These are phyloP conservation scores for Trichothecium sympodiale DNA, from an alignment of 2,329 filamentous ascomycete species.

Conservation along the genomic window DNA sequence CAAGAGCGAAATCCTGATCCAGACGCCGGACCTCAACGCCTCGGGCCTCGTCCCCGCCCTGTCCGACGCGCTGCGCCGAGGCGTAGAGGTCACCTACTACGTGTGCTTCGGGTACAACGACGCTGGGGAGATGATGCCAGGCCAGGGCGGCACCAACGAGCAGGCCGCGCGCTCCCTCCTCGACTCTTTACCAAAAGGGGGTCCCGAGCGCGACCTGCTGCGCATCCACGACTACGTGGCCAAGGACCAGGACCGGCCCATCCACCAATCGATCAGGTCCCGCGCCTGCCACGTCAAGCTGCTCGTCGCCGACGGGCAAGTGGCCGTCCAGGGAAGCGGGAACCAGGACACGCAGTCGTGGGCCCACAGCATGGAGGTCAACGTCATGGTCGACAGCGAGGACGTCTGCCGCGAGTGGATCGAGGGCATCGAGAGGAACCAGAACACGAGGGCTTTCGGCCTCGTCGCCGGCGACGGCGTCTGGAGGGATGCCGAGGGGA, in stretches of 20 bases:
- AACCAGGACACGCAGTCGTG: slow-evolving; percentile 76
- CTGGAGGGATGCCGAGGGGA: slow-evolving; percentile 44
- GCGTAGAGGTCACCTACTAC: slow-evolving; percentile 58
- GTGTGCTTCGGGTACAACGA: slow-evolving; percentile 75
- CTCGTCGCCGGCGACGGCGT: slow-evolving; percentile 44
- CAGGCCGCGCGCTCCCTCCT: slow-evolving; percentile 54
- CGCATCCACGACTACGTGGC: slow-evolving; percentile 61
- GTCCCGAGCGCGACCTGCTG: slow-evolving; percentile 24
- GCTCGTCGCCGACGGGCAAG: slow-evolving; percentile 57
- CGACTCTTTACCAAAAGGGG: slow-evolving; percentile 34
- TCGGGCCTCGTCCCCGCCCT: slow-evolving; percentile 54
- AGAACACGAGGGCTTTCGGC: slow-evolving; percentile 54
- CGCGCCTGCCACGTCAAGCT: slow-evolving; percentile 69
- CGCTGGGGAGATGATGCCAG: slow-evolving; percentile 61
- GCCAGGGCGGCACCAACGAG: slow-evolving; percentile 67
- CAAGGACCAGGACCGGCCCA: slow-evolving; percentile 59
- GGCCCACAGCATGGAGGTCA: slow-evolving; percentile 70
- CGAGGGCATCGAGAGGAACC: slow-evolving; percentile 49
- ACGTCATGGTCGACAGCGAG: slow-evolving; percentile 59
- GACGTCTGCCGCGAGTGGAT: slow-evolving; percentile 53
- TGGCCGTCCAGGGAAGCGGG: slow-evolving; percentile 64
- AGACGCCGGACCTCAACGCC: slow-evolving; percentile 68
- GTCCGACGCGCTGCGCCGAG: slow-evolving; percentile 51
- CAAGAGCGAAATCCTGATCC: slow-evolving; percentile 56
- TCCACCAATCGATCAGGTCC: slow-evolving; percentile 54